Percentiles rank a stretch among this genome's conserved stretches.
Evolutionary conservation across 805 yeast genomes (phyloP).

Genomic region (Candida krabiensis): DNA sequence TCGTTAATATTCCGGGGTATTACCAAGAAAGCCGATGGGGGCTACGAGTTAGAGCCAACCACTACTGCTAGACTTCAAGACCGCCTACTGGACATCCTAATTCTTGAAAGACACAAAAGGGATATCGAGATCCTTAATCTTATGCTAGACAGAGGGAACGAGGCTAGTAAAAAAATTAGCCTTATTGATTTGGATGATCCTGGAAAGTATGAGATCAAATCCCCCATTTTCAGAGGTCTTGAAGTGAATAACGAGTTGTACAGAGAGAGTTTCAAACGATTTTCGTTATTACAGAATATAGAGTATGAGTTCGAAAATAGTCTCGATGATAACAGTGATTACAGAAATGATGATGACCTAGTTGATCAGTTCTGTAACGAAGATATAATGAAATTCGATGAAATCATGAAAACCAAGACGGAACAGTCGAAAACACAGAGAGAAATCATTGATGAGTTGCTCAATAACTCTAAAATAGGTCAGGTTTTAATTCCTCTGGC

Average conservation of each 20-base stretch:
- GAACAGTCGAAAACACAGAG: conserved; percentile 14
- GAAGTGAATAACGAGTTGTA: conserved; percentile 19
- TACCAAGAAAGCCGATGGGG: conserved; percentile 10
- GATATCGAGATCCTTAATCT: conserved; percentile 30
- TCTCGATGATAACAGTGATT: conserved; percentile 26
- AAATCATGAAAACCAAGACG: conserved; percentile 7
- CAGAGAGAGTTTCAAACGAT: conserved; percentile 28
- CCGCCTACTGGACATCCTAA: conserved; percentile 31
- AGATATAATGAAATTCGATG: conserved; percentile 24
- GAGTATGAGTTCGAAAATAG: conserved; percentile 36
- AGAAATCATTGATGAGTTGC: conserved; percentile 18
- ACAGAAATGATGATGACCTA: conserved; percentile 29
- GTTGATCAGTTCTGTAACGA: conserved; percentile 30
- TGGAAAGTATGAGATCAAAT: conserved; percentile 33
- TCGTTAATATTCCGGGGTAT: conserved; percentile 25
- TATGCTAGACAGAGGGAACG: conserved; percentile 13
- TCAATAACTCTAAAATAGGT: conserved; percentile 27
- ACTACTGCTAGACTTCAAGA: conserved; percentile 35
- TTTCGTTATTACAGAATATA: conserved; percentile 35
- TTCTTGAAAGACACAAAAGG: conserved; percentile 37
- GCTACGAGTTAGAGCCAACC: conserved; percentile 20
- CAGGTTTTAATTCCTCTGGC: conserved; percentile 36
- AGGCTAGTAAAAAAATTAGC: conserved; percentile 17
- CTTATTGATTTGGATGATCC: conserved; percentile 30
- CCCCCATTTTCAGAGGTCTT: conserved; percentile 29